These are phyloP conservation scores for Cryptosporidium ryanae DNA, from an alignment of 169 alveolate species.

Conservation along the genomic window DNA sequence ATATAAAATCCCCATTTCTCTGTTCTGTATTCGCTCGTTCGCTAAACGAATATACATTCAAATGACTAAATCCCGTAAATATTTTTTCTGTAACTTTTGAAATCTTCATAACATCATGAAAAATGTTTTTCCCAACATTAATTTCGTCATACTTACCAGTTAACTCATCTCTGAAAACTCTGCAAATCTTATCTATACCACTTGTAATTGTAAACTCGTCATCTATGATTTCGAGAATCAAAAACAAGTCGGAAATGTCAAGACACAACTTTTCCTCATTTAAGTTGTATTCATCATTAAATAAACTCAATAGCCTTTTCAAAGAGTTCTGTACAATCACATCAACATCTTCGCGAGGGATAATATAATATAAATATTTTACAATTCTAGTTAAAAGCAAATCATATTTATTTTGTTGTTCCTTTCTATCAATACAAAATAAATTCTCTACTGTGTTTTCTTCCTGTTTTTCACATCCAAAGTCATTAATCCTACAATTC, in stretches of 20 bases:
- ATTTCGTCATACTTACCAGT: constrained; percentile 18
- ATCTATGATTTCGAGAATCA: constrained; percentile 42
- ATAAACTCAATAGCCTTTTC: neutral
- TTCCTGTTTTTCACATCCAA: too few relatives aligned
- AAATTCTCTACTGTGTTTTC: too few relatives aligned
- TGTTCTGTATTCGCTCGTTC: too few relatives aligned
- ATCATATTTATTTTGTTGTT: neutral
- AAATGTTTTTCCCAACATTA: neutral
- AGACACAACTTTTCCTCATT: neutral
- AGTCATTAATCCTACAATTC: neutral
- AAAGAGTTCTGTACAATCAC: neutral
- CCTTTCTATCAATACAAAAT: too few relatives aligned
- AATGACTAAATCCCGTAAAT: constrained; percentile 3
- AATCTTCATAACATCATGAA: neutral
- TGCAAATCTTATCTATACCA: constrained; percentile 9
- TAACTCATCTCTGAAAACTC: neutral
- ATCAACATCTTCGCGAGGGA: constrained; percentile 2
- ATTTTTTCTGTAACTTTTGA: neutral
- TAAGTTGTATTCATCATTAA: neutral
- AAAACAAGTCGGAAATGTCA: constrained; percentile 41
- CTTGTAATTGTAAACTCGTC: constrained; percentile 13
- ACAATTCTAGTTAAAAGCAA: neutral
- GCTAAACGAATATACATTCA: constrained; percentile 3
- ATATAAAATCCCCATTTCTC: neutral
- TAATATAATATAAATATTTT: constrained; percentile 6